These are phyloP conservation scores for Parastagonospora avenae DNA, from an alignment of 2,329 filamentous ascomycete species.

Conservation along the genomic window DNA sequence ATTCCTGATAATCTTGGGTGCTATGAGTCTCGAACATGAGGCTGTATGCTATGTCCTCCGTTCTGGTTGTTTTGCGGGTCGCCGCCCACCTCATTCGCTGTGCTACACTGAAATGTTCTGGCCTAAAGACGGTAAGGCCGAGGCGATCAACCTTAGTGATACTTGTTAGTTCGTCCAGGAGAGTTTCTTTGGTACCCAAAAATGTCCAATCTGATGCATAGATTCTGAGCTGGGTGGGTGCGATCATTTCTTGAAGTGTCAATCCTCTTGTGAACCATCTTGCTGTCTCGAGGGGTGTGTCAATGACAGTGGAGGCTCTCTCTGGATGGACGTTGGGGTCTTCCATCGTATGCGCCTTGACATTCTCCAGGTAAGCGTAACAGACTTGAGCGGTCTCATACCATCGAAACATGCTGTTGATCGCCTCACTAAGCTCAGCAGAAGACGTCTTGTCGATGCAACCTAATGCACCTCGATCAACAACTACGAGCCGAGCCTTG, in stretches of 20 bases:
- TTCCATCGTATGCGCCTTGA: background rate
- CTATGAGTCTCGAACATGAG: conserved; percentile 23
- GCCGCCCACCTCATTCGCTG: conserved; percentile 9
- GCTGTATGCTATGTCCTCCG: conserved; percentile 35
- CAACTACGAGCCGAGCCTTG: background rate
- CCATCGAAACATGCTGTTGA: conserved; percentile 18
- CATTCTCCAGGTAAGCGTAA: conserved; percentile 12
- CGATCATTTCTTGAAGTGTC: conserved; percentile 17
- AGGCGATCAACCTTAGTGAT: background rate
- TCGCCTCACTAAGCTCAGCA: conserved; percentile 13
- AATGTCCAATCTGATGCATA: conserved; percentile 10
- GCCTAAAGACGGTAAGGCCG: background rate
- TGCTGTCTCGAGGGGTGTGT: conserved; percentile 4
- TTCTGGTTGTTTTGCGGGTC: conserved; percentile 6
- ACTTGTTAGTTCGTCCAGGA: background rate
- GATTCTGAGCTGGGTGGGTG: conserved; percentile 12
- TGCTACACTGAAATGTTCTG: background rate
- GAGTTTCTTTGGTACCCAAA: conserved; percentile 7
- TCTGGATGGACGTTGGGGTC: background rate
- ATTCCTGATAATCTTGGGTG: too few species aligned
- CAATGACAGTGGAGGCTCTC: background rate
- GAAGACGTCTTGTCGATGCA: conserved; percentile 16
- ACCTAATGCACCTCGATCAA: background rate
- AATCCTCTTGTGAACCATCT: conserved; percentile 10
- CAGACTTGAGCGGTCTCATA: conserved; percentile 12